A percentile compares a stretch with the other conserved stretches of the same genome.
phyloP scores from a whole-genome alignment of 164 flowering plant species.

The Sedum album region DNA sequence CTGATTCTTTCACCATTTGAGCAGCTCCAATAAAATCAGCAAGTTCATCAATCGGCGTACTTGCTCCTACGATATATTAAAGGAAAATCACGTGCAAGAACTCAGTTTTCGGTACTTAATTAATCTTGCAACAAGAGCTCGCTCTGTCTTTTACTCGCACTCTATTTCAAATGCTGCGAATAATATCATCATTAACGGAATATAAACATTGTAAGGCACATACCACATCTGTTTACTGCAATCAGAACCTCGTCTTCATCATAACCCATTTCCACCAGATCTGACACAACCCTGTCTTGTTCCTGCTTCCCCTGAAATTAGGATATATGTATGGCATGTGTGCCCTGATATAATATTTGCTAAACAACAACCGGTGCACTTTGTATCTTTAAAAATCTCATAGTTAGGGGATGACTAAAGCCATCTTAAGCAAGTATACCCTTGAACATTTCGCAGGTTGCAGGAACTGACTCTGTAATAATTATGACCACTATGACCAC shows the following conservation, averaged over 20 bases:
- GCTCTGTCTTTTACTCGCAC: no score
- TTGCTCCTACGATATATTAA: conserved; percentile 39
- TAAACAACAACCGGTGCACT: background rate
- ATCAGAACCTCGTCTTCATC: conserved; percentile 35
- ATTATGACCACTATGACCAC: background rate
- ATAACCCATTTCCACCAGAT: conserved; percentile 56
- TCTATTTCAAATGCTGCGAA: background rate
- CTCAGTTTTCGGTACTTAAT: no score
- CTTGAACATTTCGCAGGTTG: background rate
- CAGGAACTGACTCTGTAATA: background rate
- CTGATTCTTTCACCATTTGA: conserved; percentile 57
- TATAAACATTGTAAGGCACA: conserved; percentile 10
- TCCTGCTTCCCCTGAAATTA: conserved; percentile 33
- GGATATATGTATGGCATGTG: background rate
- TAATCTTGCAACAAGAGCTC: background rate
- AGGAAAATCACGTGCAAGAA: no score
- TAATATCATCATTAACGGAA: background rate
- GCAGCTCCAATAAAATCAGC: conserved; percentile 74
- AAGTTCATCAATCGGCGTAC: conserved; percentile 49
- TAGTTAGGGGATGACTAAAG: background rate
- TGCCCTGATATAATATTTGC: background rate
- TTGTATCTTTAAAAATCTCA: background rate
- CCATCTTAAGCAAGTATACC: background rate
- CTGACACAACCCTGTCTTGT: conserved; percentile 24
- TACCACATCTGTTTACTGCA: conserved; percentile 74